These are phyloP conservation scores for Neurospora sp. DNA, from an alignment of 495 filamentous ascomycete genomes.

Conservation along the genomic window DNA sequence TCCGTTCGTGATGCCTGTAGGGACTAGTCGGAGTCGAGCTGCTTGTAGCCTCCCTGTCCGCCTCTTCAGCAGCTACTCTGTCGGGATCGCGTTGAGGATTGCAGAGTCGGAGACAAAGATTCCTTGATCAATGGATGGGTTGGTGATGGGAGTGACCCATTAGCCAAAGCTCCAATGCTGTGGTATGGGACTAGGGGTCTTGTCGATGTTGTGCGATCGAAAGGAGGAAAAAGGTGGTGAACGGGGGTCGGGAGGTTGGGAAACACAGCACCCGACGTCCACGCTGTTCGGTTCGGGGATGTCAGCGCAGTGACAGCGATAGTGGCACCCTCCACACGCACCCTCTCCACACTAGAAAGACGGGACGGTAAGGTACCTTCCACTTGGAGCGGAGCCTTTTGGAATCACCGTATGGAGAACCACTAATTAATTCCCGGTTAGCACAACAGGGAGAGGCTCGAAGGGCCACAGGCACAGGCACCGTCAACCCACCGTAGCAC, in stretches of 20 bases:
- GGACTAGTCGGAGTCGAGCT: neutral
- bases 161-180: neutral
- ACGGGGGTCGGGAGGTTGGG: neutral
- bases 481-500: neutral
- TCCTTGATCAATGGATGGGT: neutral
- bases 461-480: neutral
- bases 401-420: neutral
- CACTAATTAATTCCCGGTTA: neutral
- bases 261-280: neutral
- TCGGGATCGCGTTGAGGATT: neutral
- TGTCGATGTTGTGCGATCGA: neutral
- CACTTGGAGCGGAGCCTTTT: neutral
- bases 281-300: neutral
- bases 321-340: no score
- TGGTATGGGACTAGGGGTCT: neutral
- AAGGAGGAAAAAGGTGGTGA: neutral
- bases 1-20: neutral
- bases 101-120: neutral
- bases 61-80: neutral
- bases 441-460: neutral
- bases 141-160: neutral
- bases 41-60: no score
- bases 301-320: neutral
- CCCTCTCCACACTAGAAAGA: neutral
- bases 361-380: neutral